Evolutionary conservation across 192 early-diverging fungal genomes (phyloP).

Genomic region (Glomus cerebriforme): DNA sequence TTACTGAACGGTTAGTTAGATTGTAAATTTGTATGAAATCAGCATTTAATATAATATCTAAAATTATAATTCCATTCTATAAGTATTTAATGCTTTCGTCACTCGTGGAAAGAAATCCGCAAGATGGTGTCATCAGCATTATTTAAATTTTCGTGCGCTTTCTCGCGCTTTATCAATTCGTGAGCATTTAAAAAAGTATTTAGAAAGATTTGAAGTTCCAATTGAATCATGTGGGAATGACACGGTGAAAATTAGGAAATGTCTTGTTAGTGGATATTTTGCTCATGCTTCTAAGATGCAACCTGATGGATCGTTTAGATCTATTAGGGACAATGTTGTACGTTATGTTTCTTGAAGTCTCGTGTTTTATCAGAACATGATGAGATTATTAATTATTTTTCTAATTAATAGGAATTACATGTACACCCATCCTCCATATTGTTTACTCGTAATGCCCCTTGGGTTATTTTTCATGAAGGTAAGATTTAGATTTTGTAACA

Average conservation of each 20-base stretch:
- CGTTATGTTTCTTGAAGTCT: background rate
- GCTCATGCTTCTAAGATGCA: constrained; percentile 70
- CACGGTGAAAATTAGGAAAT: constrained; percentile 57
- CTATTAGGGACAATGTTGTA: constrained; percentile 64
- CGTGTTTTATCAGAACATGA: background rate
- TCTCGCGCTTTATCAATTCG: constrained; percentile 84
- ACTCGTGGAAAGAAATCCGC: constrained; percentile 50
- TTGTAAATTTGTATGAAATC: background rate
- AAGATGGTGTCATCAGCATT: constrained; percentile 87
- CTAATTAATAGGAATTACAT: constrained; percentile 41
- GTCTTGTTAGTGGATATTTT: constrained; percentile 75
- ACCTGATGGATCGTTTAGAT: constrained; percentile 67
- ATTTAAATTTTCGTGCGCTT: constrained; percentile 74
- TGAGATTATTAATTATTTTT: background rate
- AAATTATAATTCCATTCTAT: background rate
- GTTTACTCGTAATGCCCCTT: constrained; percentile 87
- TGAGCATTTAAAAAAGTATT: constrained; percentile 82
- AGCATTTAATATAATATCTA: background rate
- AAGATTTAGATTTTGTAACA: background rate
- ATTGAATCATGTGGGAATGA: constrained; percentile 33
- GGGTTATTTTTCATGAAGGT: constrained; percentile 93
- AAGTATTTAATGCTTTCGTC: constrained; percentile 80
- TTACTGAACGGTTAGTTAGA: constrained; percentile 47
- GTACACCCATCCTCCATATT: constrained; percentile 93
- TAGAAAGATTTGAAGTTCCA: constrained; percentile 36